Conservation (phyloP, 2,329 filamentous ascomycete species). For the Daldinia sp. region DNA sequence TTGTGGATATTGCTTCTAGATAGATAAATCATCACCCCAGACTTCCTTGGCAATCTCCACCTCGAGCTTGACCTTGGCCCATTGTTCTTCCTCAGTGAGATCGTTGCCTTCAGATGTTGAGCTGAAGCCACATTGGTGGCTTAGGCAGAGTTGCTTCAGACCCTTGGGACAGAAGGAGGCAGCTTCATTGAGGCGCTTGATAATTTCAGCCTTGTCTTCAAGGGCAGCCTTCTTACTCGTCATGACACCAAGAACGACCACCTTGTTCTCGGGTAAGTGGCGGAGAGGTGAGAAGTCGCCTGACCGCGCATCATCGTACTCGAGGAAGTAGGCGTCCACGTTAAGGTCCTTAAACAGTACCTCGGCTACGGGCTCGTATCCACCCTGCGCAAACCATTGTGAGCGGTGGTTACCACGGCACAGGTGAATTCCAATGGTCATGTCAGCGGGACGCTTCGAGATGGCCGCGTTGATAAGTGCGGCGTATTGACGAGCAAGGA, state of each 20-base stretch:
- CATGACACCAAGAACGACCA: constrained; percentile 64
- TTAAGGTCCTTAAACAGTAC: constrained; percentile 65
- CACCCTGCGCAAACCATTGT: constrained; percentile 65
- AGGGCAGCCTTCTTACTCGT: constrained; percentile 65
- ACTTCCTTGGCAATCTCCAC: constrained; percentile 65
- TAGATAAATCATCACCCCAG: constrained; percentile 58
- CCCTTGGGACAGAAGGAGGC: constrained; percentile 58
- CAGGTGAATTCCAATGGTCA: constrained; percentile 65
- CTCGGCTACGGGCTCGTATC: constrained; percentile 66
- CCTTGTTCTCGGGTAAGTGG: constrained; percentile 62
- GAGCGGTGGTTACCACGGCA: constrained; percentile 65
- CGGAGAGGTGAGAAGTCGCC: constrained; percentile 64
- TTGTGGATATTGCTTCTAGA: constrained; percentile 21
- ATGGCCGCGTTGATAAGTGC: constrained; percentile 63
- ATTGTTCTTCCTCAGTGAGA: constrained; percentile 64
- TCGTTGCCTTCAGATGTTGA: constrained; percentile 66
- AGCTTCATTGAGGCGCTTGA: constrained; percentile 54
- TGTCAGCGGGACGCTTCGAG: constrained; percentile 59
- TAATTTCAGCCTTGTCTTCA: constrained; percentile 55
- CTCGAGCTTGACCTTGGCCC: constrained; percentile 63
- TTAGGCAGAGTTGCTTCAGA: constrained; percentile 63
- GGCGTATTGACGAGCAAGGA: constrained; percentile 61
- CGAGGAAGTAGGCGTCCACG: constrained; percentile 67
- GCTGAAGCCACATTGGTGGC: constrained; percentile 66
- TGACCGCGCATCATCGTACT: constrained; percentile 64